Conservation (phyloP, 768 basidiomycete genomes). For the Suillus brevipes region DNA sequence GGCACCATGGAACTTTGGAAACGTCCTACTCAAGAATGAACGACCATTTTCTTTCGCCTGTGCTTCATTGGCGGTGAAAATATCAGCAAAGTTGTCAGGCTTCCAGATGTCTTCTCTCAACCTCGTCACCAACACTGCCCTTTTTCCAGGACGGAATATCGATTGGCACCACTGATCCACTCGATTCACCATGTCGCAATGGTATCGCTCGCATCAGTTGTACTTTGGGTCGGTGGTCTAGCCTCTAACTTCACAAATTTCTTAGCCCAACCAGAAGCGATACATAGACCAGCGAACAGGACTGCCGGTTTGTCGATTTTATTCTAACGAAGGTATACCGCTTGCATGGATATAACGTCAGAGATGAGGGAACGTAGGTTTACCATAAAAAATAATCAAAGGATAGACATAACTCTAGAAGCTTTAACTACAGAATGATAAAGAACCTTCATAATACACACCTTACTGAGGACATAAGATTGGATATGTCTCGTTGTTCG, state of each 20-base stretch:
- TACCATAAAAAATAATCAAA: conserved; percentile 32
- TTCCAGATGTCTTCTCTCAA: neutral
- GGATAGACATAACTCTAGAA: neutral
- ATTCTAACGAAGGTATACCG: conserved; percentile 4
- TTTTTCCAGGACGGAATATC: neutral
- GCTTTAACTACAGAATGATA: neutral
- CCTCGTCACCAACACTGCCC: neutral
- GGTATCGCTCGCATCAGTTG: too few species aligned
- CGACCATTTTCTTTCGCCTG: neutral
- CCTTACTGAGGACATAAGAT: neutral
- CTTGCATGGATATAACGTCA: conserved; percentile 41
- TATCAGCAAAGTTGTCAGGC: neutral
- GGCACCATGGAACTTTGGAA: too few species aligned
- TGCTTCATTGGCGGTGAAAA: neutral
- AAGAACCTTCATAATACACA: neutral
- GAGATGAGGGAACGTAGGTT: conserved; percentile 64
- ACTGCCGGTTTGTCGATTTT: neutral
- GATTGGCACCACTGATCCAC: neutral
- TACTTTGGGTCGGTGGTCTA: neutral
- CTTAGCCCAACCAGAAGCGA: neutral
- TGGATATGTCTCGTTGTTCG: neutral
- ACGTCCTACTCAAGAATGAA: neutral
- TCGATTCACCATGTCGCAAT: too few species aligned
- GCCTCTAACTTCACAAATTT: neutral
- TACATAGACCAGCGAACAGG: neutral